Evolutionary conservation across 805 yeast genomes (phyloP), one percentile per base, ranked within the genome.

Genomic region (Candida nonsorbophila): DNA sequence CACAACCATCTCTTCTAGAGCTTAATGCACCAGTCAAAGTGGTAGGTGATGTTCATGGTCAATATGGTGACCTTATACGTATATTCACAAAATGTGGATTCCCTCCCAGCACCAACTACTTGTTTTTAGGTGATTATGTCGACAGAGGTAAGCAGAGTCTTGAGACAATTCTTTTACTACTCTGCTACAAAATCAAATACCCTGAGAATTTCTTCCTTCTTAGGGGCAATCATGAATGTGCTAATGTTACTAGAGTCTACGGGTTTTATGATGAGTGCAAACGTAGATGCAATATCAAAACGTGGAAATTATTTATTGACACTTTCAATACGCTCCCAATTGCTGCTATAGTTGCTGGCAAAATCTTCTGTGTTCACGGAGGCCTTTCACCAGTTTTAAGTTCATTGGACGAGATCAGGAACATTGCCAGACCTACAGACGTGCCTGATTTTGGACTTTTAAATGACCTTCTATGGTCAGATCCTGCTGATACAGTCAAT

Each of bases 191-290:
- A 55, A 88, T 92, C 57, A 90, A 90, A 55, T 90, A 87, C 49
- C 97, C 98, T 0, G 97, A 92, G 49, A 90, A 90, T 59, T 88
- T 92, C 56, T 92, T 90, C 55, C 59, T 92, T 35, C 67, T 92
- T 24, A 68, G 98, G 44, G 98, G 98, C 13, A 92, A 92, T 58
- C 98, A 92, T 60, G 98, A 92, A 62, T 85, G 95, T 58, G 97
- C 98, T 13, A 86, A 85, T 49, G 94, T 92, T 33, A 90, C 97
- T 2, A 75, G 96, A 41, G 95, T 92, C 18, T 92, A 92, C 57
- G 98, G 98, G 2, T 92, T 92, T 51, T 92, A 87, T 53, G 98
- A 92, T 59, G 98, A 92, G 61, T 92, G 98, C 66, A 92, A 92
- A 55, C 75, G 98, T 47, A 71, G 98, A 37, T 77, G 95, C 47